phyloP scores from a whole-genome alignment of 2,329 filamentous ascomycete species.

The Trichoderma koningiopsis region DNA sequence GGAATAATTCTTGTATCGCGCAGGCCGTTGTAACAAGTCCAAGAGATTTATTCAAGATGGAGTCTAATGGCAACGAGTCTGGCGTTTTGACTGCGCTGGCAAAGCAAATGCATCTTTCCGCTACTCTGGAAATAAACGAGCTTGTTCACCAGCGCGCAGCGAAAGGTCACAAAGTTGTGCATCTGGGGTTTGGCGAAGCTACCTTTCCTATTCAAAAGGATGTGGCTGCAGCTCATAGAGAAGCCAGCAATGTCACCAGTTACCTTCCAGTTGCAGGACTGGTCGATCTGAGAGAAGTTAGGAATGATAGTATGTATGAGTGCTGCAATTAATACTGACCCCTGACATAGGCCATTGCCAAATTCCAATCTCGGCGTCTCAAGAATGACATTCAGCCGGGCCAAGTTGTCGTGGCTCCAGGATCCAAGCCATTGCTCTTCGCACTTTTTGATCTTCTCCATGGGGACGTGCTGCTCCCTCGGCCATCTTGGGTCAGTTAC shows the following conservation, averaged over 20 bases:
- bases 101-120: not conserved
- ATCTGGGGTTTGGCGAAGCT: not conserved
- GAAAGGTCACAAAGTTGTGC: not conserved
- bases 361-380: not conserved
- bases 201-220: not conserved
- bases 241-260: not conserved
- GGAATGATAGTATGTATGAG: not conserved
- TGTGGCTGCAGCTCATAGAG: not conserved
- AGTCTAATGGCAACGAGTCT: not conserved
- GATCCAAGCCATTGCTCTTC: not conserved
- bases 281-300: not conserved
- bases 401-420: not conserved
- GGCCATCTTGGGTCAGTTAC: not conserved
- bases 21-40: no score
- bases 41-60: not conserved
- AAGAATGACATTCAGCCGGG: not conserved
- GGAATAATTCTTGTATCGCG: rapidly evolving
- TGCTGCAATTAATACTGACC: not conserved
- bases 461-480: not conserved
- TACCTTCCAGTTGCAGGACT: not conserved
- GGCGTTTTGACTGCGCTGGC: not conserved
- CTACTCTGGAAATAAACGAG: not conserved
- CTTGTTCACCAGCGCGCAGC: not conserved
- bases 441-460: not conserved
- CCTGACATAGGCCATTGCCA: not conserved